Evolutionary conservation across 2,329 filamentous ascomycete species (phyloP).

Genomic region (Sphaerulina populicola): DNA sequence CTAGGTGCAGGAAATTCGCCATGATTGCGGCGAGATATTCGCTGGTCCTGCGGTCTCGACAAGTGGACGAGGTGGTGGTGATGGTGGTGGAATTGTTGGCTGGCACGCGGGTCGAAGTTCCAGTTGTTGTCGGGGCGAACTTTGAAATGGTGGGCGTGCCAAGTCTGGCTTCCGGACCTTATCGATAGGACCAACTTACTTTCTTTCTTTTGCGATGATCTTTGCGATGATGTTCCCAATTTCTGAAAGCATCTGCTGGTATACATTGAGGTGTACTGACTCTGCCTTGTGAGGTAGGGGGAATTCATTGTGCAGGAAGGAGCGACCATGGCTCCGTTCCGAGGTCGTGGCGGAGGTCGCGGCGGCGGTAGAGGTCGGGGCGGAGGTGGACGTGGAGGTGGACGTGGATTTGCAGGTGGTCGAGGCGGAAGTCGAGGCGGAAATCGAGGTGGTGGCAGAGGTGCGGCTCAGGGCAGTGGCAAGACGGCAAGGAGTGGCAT

Average conservation of each 20-base stretch:
- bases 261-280: too few species aligned
- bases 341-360: conserved; percentile 28
- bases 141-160: conserved; percentile 2
- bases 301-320: background rate
- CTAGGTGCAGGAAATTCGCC: conserved; percentile 85
- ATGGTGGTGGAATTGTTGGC: conserved; percentile 2
- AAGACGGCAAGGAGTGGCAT: conserved; percentile 30
- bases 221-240: background rate
- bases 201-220: background rate
- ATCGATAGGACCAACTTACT: background rate
- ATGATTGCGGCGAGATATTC: conserved; percentile 21
- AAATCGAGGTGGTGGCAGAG: conserved; percentile 26
- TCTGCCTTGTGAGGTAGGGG: too few species aligned
- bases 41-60: conserved; percentile 5
- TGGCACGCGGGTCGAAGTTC: conserved; percentile 4
- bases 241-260: too few species aligned
- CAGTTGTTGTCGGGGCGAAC: conserved; percentile 1
- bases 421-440: conserved; percentile 24
- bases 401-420: conserved; percentile 25
- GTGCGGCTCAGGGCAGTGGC: conserved; percentile 15
- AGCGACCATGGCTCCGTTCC: conserved; percentile 23
- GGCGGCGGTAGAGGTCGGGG: conserved; percentile 26
- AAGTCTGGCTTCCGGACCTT: background rate
- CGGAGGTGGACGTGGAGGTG: conserved; percentile 22
- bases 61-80: conserved; percentile 3